Evolutionary conservation across 257 asterid genomes (phyloP), one percentile per base, ranked within the genome.

Genomic region (Fraxinus quadrangulata): DNA sequence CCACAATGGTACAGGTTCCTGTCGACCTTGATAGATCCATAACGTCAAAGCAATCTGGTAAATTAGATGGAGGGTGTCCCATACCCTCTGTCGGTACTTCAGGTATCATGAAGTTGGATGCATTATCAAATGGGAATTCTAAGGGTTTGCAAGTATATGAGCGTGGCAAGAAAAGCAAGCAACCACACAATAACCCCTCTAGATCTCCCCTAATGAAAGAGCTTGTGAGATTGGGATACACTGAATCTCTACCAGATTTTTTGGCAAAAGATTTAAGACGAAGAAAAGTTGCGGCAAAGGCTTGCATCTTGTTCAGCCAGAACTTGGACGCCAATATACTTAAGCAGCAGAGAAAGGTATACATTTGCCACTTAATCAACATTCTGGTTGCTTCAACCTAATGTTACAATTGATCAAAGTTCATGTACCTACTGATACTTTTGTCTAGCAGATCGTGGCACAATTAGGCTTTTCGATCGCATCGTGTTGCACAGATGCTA

Each of bases 231-330:
- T 83, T 94, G 86, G 96, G 96, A 54, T 84, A 82, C 82, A 24
- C 65, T 6, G 82, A 85, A 34, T 83, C 85, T 67, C 77, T 81
- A 37, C 96, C 97, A 39, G 87, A 86, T 80, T 88, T 90, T 84
- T 69, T 86, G 77, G 89, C 91, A 17, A 87, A 87, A 81, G 88
- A 82, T 77, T 84, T 88, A 70, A 86, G 98, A 84, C 84, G 87
- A 72, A 73, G 86, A 47, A 87, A 81, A 71, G 82, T 81, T 74
- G 45, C 36, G 49, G 83, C 78, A 73, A 89, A 78, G 36, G 80
- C 88, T 68, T 73, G 87, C 74, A 75, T 91, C 81, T 86, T 94
- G 84, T 87, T 94, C 84, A 94, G 98, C 88, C 94, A 89, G 83
- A 87, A 90, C 85, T 73, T 94, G 87, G 88, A 88, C 42, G 75